phyloP scores from a whole-genome alignment of 2,329 filamentous ascomycete genomes.

The Trichoderma sp. region DNA sequence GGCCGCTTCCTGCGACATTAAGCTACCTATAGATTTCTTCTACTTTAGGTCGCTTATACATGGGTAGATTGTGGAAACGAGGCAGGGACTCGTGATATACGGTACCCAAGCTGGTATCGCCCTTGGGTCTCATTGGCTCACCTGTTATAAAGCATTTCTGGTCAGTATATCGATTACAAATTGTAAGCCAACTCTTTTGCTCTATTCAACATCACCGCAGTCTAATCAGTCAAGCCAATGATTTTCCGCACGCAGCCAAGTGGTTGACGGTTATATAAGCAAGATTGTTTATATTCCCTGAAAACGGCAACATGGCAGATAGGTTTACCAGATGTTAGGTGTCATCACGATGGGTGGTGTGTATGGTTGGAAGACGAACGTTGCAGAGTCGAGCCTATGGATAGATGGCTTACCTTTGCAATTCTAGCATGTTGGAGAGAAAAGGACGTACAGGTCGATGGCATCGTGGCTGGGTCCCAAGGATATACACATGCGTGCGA shows the following conservation, averaged over 20 bases:
- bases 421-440: too few relatives aligned
- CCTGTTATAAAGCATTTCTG: not conserved
- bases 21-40: not conserved
- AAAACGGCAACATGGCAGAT: slow-evolving; percentile 33
- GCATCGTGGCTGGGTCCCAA: not conserved
- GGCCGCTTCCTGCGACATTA: not conserved
- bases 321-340: slow-evolving; percentile 44
- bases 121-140: not conserved
- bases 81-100: not conserved
- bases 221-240: slow-evolving; percentile 20
- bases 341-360: slow-evolving; percentile 33
- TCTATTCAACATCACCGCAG: not conserved
- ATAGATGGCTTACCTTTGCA: not conserved
- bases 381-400: not conserved
- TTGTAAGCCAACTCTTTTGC: not conserved
- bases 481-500: not conserved
- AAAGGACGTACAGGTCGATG: too few relatives aligned
- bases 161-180: not conserved
- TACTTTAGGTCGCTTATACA: not conserved
- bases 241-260: slow-evolving; percentile 30
- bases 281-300: not conserved
- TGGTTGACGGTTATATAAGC: slow-evolving; percentile 26
- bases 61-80: not conserved
- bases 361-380: not conserved
- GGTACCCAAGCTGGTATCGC: not conserved